A percentile compares a stretch with the other conserved stretches of the same genome.
Evolutionary conservation across 148 eudicot genomes (phyloP).

Genomic region (Rhododendron molle): DNA sequence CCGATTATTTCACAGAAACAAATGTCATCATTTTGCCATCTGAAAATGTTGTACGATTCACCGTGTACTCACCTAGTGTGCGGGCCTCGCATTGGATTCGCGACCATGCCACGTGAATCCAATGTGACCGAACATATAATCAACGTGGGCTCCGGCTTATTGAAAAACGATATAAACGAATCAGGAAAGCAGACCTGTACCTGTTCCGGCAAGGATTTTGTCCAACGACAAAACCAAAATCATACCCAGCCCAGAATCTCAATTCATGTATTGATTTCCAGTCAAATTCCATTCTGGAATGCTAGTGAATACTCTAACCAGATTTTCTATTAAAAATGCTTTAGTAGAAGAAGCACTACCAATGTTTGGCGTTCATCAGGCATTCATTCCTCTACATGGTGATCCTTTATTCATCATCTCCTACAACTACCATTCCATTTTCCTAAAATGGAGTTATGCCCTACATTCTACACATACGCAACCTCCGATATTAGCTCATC

Average conservation of each 20-base stretch:
- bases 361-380: background rate
- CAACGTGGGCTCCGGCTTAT: background rate
- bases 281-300: too few relatives aligned
- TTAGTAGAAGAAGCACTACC: background rate
- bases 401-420: constrained; percentile 12
- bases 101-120: background rate
- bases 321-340: background rate
- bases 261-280: background rate
- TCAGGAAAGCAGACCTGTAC: background rate
- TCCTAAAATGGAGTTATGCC: constrained; percentile 15
- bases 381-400: background rate
- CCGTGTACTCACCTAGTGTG: background rate
- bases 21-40: background rate
- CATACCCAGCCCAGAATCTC: background rate
- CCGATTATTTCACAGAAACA: background rate
- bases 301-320: background rate
- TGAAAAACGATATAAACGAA: background rate
- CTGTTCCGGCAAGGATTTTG: background rate
- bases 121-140: background rate
- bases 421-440: background rate
- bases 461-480: constrained; percentile 11
- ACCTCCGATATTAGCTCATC: constrained; percentile 63
- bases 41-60: background rate
- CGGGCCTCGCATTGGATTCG: background rate
- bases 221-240: background rate